Evolutionary conservation across 1,139 yeast species (phyloP).

Genomic region (Hyphopichia khmerensis): DNA sequence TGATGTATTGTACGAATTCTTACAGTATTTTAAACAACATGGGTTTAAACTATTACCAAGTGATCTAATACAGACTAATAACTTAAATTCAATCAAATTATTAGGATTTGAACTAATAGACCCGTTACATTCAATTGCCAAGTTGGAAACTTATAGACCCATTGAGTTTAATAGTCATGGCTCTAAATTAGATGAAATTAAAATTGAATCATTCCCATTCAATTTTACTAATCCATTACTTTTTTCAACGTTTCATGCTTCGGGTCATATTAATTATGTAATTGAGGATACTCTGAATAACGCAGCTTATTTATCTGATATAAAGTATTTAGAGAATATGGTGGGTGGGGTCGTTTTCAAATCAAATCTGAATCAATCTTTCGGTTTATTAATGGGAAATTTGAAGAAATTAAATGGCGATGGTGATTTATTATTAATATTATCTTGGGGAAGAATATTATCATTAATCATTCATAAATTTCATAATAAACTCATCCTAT

Average conservation of each 20-base stretch:
- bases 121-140: neutral
- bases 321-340: slow-evolving; percentile 62
- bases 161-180: slow-evolving; percentile 5
- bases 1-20: slow-evolving; percentile 8
- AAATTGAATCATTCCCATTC: slow-evolving; percentile 51
- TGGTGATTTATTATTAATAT: slow-evolving; percentile 53
- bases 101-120: slow-evolving; percentile 1
- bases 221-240: slow-evolving; percentile 57
- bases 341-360: slow-evolving; percentile 52
- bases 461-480: neutral
- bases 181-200: slow-evolving; percentile 13
- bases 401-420: slow-evolving; percentile 55
- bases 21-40: slow-evolving; percentile 16
- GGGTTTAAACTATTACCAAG: slow-evolving; percentile 32
- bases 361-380: slow-evolving; percentile 11
- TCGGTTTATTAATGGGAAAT: slow-evolving; percentile 58
- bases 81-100: slow-evolving; percentile 8
- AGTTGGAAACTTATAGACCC: neutral
- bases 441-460: slow-evolving; percentile 42
- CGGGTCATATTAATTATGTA: slow-evolving; percentile 45
- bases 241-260: slow-evolving; percentile 47
- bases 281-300: slow-evolving; percentile 10
- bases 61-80: slow-evolving; percentile 13
- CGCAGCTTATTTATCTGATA: slow-evolving; percentile 43
- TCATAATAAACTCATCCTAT: neutral